Base-by-base conservation (phyloP, 2,329 filamentous ascomycete genomes). In the Graphilbum ipis-grandicollis region DNA sequence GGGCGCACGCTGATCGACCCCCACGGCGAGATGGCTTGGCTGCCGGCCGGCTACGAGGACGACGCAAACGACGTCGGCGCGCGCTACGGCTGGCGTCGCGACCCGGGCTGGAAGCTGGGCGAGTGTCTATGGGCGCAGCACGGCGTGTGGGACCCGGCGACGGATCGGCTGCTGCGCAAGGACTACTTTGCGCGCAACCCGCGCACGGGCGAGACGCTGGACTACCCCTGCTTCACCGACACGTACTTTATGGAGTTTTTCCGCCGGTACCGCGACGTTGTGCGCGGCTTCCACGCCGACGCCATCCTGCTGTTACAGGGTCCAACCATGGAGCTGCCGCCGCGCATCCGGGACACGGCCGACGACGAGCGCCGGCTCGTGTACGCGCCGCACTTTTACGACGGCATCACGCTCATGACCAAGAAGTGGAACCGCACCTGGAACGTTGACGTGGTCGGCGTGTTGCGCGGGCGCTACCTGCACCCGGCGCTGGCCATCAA, bases 401-500 rank as follows among this genome's bases (percentile, higher is more conserved):
- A 98, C 48, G 90, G 90, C 10, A 79, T 98, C 39, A 98, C 90
- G 0, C 65, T 98, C 4, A 81, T 98, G 69, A 96, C 84, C 12
- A 98, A 98, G 59, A 93, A 93, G 55, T 98, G 90, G 90, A 98
- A 96, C 52, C 79, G 86, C 29, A 75, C 79, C 14, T 98, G 90
- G 80, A 98, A 98, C 47, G 80, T 98, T 8, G 90, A 98, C 52
- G 83, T 98, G 5, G 75, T 98, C 35, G 90, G 90, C 3, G 72
- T 98, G 13, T 63, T 98, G 31, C 78, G 90, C 33, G 90, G 90
- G 12, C 79, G 78, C 45, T 98, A 98, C 51, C 65, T 81, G 46
- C 80, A 79, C 18, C 90, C 90, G 12, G 83, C 83, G 1, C 88
- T 98, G 51, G 90, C 84, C 4, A 79, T 98, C 53, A 90, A 86